Base-by-base conservation (phyloP, 768 basidiomycete species). In the Amylocystis lapponica region DNA sequence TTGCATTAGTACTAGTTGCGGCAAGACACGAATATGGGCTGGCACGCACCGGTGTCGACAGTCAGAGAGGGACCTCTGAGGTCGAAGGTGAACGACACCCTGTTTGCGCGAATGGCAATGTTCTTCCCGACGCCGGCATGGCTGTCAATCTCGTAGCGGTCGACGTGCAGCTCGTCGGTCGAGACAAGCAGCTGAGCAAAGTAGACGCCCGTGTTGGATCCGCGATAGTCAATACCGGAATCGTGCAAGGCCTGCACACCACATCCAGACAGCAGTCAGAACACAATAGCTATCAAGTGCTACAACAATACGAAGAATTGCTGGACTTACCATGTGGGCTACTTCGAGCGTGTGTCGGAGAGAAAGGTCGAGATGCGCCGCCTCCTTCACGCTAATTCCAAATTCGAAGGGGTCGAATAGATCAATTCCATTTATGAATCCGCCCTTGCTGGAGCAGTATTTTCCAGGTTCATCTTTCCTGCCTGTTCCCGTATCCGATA, bases 61-160 rank as follows among this genome's bases (percentile, higher is more conserved):
- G 72, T 67, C 25, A 75, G 47, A 9, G 75, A 77, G 12, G 73
- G 76, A 17, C 74, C 74, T 2, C 54, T 56, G 29, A 67, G 42
- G 39, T 67, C 64, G 41, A 68, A 57, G 0, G 55, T 55, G 46
- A 59, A 68, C 13, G 63, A 61, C n/a, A 66, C 52, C 30, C 61
- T 52, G 46, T 66, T 64, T 13, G 54, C 55, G 31, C 39, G 27
- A 27, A 55, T 54, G 20, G 61, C 62, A 16, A 60, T 49, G 45
- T 54, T 56, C n/a, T 61, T 60, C 23, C 61, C 59, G 33, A 61
- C 48, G 31, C 59, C 59, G 20, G 52, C 58, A 44, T 58, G 56
- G 35, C 49, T 62, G 41, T 51, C 46, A 6, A 62, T 49, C 33
- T 61, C 60, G 35, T 47, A 38, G 14, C 59, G 55, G 7, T 58